A percentile compares a stretch with the other conserved stretches of the same genome.
Evolutionary conservation across 1,139 yeast species (phyloP).

Genomic region (Meyerozyma sp.): DNA sequence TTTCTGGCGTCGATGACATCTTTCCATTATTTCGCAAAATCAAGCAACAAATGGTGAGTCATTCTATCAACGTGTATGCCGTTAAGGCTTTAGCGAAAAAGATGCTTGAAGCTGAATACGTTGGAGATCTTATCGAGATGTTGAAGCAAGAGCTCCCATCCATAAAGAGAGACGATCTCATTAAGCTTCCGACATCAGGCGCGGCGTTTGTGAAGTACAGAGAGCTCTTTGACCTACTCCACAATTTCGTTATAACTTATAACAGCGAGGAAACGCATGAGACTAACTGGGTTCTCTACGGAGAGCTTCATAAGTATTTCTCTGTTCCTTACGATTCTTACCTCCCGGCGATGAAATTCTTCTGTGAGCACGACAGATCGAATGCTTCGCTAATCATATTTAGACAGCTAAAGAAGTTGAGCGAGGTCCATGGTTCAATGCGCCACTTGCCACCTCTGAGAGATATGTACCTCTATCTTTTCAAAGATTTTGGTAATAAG

Average conservation of each 20-base stretch:
- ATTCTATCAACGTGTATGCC: conserved; percentile 29
- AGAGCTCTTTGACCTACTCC: conserved; percentile 34
- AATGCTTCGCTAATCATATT: conserved; percentile 63
- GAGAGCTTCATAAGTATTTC: conserved; percentile 54
- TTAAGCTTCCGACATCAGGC: conserved; percentile 22
- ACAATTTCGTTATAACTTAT: conserved; percentile 40
- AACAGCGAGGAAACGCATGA: conserved; percentile 38
- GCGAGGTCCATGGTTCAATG: conserved; percentile 48
- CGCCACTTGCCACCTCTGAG: conserved; percentile 53
- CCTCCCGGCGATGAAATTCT: conserved; percentile 55
- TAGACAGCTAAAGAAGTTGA: conserved; percentile 53
- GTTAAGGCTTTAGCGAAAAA: conserved; percentile 41
- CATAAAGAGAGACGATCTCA: conserved; percentile 31
- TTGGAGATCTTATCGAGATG: conserved; percentile 56
- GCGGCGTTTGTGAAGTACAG: conserved; percentile 24
- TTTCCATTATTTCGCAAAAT: conserved; percentile 32
- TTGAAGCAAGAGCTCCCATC: conserved; percentile 56
- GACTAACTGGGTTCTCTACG: conserved; percentile 62
- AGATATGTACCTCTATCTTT: conserved; percentile 58
- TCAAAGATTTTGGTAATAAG: conserved; percentile 56
- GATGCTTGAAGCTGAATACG: conserved; percentile 43
- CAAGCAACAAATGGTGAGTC: conserved; percentile 33
- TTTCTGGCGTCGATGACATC: conserved; percentile 17
- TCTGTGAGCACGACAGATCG: conserved; percentile 53
- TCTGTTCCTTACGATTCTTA: conserved; percentile 57